Evolutionary conservation across 2,329 filamentous ascomycete species (phyloP), one percentile per base, ranked within the genome.

Genomic region (Aspergillus viridinutans): DNA sequence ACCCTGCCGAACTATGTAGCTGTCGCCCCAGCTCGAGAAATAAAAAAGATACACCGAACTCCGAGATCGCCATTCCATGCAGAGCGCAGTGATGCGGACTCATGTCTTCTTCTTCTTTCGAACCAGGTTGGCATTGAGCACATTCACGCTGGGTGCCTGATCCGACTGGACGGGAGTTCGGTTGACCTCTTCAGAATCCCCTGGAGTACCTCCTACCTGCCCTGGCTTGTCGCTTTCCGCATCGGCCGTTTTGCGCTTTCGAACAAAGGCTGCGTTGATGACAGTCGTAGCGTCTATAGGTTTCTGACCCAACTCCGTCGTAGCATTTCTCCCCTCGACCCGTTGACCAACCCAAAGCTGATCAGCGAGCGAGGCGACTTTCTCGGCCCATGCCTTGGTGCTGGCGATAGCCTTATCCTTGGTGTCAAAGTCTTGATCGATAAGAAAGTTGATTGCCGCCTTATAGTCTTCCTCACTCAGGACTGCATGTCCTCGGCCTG

Each of bases 401-500:
- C 76, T 78, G 40, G 71, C 63, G 28, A 68, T 64, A 5, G 74
- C 69, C 17, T 73, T 66, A 6, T 75, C 67, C 35, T 72, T 62
- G 47, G 72, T 69, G 49, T 73, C 72, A 50, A 78, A 79, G 56
- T 79, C 77, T 53, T 76, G 72, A 14, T 73, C 69, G 8, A 78
- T 62, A 9, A 79, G 67, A 25, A 72, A 70, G 43, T 74, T 69
- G 56, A 73, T 73, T 26, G 74, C 69, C 2, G 61, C 63, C 52
- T 75, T 72, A 59, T 79, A 79, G 56, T 77, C 72, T 28, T 67
- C 62, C 50, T 76, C 69, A 49, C 63, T 68, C 20, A 79, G 60
- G 14, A 76, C 66, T 1, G 75, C 67, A 20, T 76, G 65, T 35
- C 70, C 69, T 20, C 71, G 65, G 45, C 70, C 69, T 3, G 64